Evolutionary conservation across 176 grass and related monocot genomes (phyloP), one percentile per base, ranked within the genome.

Genomic region (Otatea glauca): DNA sequence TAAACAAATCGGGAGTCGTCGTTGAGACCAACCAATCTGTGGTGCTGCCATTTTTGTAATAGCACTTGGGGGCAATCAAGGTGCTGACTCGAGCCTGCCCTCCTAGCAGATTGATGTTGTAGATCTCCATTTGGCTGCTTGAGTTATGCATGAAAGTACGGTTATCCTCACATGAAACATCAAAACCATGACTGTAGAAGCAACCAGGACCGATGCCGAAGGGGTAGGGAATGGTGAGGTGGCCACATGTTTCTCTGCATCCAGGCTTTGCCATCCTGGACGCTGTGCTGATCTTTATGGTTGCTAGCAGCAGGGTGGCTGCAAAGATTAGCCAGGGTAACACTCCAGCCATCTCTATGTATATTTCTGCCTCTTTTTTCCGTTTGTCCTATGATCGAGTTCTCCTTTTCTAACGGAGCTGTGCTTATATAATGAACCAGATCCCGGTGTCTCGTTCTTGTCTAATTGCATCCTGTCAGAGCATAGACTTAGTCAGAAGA

Each of bases 141-240:
- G 59, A 68, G 29, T 89, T 68, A 37, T 66, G 60, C 39, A 65
- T 74, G 75, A 58, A 88, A 55, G n/a, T 45, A 5, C 0, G 76
- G 20, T 84, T 65, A 44, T 29, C 41, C 75, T 79, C 81, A 4
- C 87, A 88, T 37, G 87, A 89, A 74, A 84, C 60, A 4, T 80
- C 81, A 0, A 89, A 89, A 4, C 81, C 87, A 50, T 13, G 14
- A 20, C 54, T 0, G 20, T 0, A 21, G 41, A 75, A 89, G 75
- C 87, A 88, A 35, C 58, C 87, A 7, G 39, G 8, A 58, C 87
- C 67, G 66, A 88, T 84, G 75, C 86, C 81, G 6, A 88, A 88
- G 67, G 86, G 86, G 55, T 88, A 88, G 15, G 81, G 65, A 34
- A 79, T 84, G 23, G 45, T 79, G 45, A 84, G 74, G 47, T 79